phyloP scores from a whole-genome alignment of 2,329 filamentous ascomycete genomes.

The Xylariaceae sp. region DNA sequence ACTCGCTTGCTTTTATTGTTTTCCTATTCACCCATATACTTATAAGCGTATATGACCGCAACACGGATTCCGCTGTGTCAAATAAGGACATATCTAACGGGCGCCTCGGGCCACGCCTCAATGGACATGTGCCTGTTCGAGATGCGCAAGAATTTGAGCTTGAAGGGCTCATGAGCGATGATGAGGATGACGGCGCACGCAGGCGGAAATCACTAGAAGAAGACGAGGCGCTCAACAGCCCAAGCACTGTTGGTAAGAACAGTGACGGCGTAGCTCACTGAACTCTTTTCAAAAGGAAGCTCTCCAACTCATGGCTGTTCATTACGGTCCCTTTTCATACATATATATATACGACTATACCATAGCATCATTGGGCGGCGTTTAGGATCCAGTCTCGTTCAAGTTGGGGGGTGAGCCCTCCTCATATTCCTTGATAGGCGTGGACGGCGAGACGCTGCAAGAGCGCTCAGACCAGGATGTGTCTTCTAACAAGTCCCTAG shows the following conservation, averaged over 20 bases:
- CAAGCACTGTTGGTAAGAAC: constrained; percentile 45
- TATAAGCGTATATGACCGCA: constrained; percentile 74
- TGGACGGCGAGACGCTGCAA: too few species aligned
- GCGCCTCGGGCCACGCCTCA: constrained; percentile 30
- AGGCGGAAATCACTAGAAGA: constrained; percentile 26
- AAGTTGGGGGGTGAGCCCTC: too few species aligned
- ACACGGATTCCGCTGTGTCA: constrained; percentile 32
- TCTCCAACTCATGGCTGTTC: too few species aligned
- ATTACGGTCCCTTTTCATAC: too few species aligned
- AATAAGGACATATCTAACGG: constrained; percentile 36
- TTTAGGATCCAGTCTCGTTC: too few species aligned
- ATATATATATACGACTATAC: too few species aligned
- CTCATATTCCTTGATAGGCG: too few species aligned
- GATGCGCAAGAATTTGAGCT: constrained; percentile 94
- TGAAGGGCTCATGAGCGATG: constrained; percentile 83
- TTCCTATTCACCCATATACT: constrained; percentile 92
- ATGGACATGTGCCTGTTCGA: constrained; percentile 40
- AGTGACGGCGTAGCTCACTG: constrained; percentile 31
- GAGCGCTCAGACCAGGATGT: too few species aligned
- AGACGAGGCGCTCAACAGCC: constrained; percentile 39
- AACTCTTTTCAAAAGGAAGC: constrained; percentile 1
- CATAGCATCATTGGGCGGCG: too few species aligned
- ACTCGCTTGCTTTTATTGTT: constrained; percentile 81
- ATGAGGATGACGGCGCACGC: constrained; percentile 60
- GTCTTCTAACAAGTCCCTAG: too few species aligned